phyloP scores from a whole-genome alignment of 1,284 basidiomycete species.

The Irpex sp. region DNA sequence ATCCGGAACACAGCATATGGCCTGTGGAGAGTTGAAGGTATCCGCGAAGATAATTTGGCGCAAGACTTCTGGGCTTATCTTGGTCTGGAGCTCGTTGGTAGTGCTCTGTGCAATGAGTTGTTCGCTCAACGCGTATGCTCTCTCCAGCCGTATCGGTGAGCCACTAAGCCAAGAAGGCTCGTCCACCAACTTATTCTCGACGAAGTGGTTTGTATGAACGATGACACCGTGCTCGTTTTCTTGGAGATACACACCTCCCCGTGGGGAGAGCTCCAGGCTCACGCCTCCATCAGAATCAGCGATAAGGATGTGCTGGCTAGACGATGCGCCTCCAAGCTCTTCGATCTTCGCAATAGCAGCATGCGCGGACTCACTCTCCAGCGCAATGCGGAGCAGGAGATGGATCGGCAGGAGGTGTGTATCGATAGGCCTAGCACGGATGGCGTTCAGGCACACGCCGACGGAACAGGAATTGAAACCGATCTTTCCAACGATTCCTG shows the following conservation, averaged over 20 bases:
- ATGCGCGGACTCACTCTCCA: conserved; percentile 28
- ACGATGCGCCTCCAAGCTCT: conserved; percentile 29
- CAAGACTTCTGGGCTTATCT: conserved; percentile 18
- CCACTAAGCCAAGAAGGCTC: conserved; percentile 31
- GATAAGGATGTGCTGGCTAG: conserved; percentile 33
- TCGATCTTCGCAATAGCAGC: conserved; percentile 26
- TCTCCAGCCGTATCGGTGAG: conserved; percentile 27
- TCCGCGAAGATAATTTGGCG: conserved; percentile 29
- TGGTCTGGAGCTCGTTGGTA: conserved; percentile 12
- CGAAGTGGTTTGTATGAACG: conserved; percentile 35
- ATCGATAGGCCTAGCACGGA: conserved; percentile 29
- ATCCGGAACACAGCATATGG: conserved; percentile 29
- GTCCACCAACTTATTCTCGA: conserved; percentile 29
- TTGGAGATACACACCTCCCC: conserved; percentile 22
- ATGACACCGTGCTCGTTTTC: conserved; percentile 27
- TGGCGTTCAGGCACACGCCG: conserved; percentile 35
- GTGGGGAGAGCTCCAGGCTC: conserved; percentile 30
- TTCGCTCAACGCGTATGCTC: conserved; percentile 24
- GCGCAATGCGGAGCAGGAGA: conserved; percentile 29
- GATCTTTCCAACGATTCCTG: conserved; percentile 37
- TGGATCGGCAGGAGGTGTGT: conserved; percentile 31
- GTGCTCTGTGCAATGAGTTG: conserved; percentile 17
- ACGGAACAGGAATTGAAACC: conserved; percentile 34
- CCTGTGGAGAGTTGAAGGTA: conserved; percentile 26
- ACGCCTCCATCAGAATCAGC: conserved; percentile 25